These are phyloP conservation scores for Schwanniomyces sp. DNA, from an alignment of 805 yeast species.

Conservation along the genomic window DNA sequence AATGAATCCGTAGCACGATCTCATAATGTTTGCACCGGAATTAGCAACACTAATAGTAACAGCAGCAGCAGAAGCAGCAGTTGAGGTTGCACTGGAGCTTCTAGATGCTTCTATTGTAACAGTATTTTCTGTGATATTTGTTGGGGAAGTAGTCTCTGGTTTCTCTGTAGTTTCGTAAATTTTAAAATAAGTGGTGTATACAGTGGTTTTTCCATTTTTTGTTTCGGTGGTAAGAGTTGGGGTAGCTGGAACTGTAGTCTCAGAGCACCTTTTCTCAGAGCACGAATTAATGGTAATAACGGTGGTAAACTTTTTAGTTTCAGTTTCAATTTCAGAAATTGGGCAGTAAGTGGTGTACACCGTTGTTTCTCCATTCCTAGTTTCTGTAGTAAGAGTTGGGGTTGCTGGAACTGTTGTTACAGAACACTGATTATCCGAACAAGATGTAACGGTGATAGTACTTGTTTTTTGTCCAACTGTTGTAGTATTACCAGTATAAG, in stretches of 20 bases:
- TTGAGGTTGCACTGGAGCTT: conserved; percentile 1
- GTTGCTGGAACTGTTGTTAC: conserved; percentile 28
- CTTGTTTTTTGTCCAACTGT: background rate
- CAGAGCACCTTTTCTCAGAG: conserved; percentile 28
- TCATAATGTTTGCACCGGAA: conserved; percentile 3
- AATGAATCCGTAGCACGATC: conserved; percentile 9
- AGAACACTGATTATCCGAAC: background rate
- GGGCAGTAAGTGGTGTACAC: conserved; percentile 41
- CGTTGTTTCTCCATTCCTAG: conserved; percentile 22
- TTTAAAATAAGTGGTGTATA: conserved; percentile 4
- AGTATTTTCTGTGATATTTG: conserved; percentile 30
- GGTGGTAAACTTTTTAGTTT: conserved; percentile 18
- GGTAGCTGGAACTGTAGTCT: conserved; percentile 24
- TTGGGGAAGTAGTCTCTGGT: background rate
- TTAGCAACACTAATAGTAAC: conserved; percentile 9
- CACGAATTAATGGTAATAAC: conserved; percentile 38
- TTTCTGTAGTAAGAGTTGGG: conserved; percentile 23
- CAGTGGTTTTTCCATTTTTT: conserved; percentile 6
- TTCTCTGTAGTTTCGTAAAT: conserved; percentile 16
- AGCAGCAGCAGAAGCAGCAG: background rate
- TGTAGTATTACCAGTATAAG: background rate
- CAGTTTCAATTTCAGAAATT: conserved; percentile 14
- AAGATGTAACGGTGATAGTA: background rate
- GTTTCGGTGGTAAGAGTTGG: conserved; percentile 28
- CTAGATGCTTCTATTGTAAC: conserved; percentile 13